Conservation (phyloP, 2,329 filamentous ascomycete genomes). For the Fusarium sp. region DNA sequence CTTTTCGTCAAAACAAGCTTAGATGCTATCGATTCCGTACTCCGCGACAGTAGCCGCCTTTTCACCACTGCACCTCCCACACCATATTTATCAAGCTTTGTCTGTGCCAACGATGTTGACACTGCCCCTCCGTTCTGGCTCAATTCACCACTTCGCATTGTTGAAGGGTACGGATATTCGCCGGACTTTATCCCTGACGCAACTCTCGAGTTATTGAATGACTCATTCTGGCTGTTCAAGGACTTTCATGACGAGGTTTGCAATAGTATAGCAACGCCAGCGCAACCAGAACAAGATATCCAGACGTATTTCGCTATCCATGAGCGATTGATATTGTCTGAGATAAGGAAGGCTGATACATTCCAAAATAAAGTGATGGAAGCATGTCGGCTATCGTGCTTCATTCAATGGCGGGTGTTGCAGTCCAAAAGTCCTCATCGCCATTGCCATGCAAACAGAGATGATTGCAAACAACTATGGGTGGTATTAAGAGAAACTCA, state of each 20-base stretch:
- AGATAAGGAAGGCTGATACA: neutral
- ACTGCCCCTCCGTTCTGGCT: neutral
- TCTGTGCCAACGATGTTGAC: neutral
- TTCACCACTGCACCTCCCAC: neutral
- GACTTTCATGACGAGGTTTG: neutral
- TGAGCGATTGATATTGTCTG: neutral
- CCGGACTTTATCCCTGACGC: neutral
- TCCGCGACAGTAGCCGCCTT: neutral
- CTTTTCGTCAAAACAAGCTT: neutral
- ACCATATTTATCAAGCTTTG: neutral
- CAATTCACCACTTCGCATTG: neutral
- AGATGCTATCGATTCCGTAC: neutral
- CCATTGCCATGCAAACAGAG: neutral
- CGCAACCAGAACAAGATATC: neutral
- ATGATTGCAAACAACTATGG: neutral
- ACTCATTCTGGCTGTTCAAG: neutral
- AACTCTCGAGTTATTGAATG: neutral
- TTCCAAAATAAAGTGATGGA: neutral
- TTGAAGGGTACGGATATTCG: neutral
- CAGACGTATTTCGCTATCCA: neutral
- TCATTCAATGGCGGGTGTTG: neutral
- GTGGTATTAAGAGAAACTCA: neutral
- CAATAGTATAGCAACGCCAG: neutral
- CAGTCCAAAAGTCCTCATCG: neutral
- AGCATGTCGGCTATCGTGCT: neutral